A percentile compares a stretch with the other conserved stretches of the same genome.
Evolutionary conservation across 2,329 filamentous ascomycete species (phyloP).

Genomic region (Neoascochyta sp.): DNA sequence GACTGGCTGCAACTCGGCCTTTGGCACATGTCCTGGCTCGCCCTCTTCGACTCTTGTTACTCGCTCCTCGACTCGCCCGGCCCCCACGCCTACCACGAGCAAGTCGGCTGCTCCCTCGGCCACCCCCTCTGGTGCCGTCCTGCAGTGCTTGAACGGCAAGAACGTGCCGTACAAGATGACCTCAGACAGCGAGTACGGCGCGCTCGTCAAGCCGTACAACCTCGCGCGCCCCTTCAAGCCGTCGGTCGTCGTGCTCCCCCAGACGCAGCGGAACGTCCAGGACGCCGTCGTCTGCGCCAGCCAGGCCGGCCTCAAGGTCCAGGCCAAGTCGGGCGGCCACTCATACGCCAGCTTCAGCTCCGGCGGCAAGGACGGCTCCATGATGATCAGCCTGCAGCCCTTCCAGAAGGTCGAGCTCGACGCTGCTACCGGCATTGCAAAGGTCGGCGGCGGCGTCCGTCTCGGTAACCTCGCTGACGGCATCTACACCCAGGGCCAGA

Average conservation of each 20-base stretch:
- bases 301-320: conserved; percentile 51
- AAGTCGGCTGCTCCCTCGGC: conserved; percentile 13
- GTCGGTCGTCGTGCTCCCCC: conserved; percentile 55
- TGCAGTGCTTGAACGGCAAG: conserved; percentile 33
- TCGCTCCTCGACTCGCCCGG: conserved; percentile 8
- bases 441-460: conserved; percentile 49
- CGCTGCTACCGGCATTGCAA: conserved; percentile 40
- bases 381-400: conserved; percentile 48
- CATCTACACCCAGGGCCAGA: conserved; percentile 33
- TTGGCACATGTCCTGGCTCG: conserved; percentile 26
- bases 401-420: conserved; percentile 47
- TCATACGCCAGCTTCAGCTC: conserved; percentile 56
- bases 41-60: conserved; percentile 7
- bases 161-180: conserved; percentile 33
- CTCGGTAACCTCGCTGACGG: conserved; percentile 41
- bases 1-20: conserved; percentile 29
- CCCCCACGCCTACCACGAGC: conserved; percentile 2
- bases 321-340: conserved; percentile 62
- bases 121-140: conserved; percentile 9
- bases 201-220: conserved; percentile 38
- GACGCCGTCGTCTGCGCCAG: conserved; percentile 57
- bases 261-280: conserved; percentile 53
- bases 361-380: conserved; percentile 48
- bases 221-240: conserved; percentile 43
- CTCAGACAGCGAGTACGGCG: conserved; percentile 19